These are phyloP conservation scores for Antitrichia curtipendula DNA, from an alignment of 225 moss, liverwort and hornwort species.

Conservation along the genomic window DNA sequence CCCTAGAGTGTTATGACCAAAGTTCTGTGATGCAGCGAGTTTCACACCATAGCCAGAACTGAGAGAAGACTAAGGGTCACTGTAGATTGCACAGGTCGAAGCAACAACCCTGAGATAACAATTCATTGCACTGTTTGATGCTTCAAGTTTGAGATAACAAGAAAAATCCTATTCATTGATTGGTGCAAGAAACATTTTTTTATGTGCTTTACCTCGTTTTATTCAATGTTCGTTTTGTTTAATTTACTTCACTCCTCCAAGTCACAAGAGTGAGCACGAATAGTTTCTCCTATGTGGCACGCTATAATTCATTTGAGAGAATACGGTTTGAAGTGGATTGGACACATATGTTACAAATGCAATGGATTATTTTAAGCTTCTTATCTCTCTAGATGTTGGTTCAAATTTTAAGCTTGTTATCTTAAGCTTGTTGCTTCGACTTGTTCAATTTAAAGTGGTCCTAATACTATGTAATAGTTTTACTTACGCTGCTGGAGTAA, in stretches of 20 bases:
- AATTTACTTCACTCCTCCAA: background rate
- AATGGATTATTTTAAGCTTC: background rate
- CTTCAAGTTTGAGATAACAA: background rate
- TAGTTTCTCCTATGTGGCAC: background rate
- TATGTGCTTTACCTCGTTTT: background rate
- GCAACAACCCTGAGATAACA: background rate
- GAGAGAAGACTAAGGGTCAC: background rate
- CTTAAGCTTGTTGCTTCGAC: background rate
- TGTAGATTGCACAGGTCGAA: background rate
- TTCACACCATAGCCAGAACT: background rate
- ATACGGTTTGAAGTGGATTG: background rate
- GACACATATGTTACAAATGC: background rate
- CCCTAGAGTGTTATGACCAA: background rate
- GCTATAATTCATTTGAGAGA: background rate
- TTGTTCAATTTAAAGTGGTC: background rate
- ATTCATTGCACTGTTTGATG: background rate
- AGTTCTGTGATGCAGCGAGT: background rate
- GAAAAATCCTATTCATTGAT: background rate
- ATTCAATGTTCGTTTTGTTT: background rate
- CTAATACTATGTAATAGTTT: background rate
- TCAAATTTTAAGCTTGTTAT: background rate
- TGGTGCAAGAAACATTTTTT: background rate
- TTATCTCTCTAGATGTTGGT: background rate
- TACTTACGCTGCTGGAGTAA: background rate
- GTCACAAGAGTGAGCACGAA: background rate